Evolutionary conservation across 2,329 filamentous ascomycete genomes (phyloP), one percentile per base, ranked within the genome.

Genomic region (Bipolaris cookei): DNA sequence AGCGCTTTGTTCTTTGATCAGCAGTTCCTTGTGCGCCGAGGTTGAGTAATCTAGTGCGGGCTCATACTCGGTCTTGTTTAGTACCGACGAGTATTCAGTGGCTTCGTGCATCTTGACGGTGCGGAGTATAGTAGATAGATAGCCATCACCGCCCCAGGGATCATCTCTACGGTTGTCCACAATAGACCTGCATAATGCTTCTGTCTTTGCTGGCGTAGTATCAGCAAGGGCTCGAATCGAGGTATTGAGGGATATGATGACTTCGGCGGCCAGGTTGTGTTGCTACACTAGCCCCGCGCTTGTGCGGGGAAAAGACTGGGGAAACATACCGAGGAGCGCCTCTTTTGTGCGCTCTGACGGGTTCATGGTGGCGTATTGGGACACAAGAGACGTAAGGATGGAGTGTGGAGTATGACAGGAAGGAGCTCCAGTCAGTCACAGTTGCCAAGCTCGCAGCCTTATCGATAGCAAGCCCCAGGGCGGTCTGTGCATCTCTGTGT

Each of bases 1-100:
- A 10, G 83, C 81, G 3, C 83, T 85, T 66, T 87, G 84, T 6
- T 86, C 82, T 54, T 84, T 81, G 30, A 88, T 82, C 58, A 86
- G 81, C 57, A 85, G 83, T 16, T 84, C 81, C 60, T 83, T 82
- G 14, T 85, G 80, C 4, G 86, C 84, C 2, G 84, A 84, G 14
- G 80, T 79, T 20, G 82, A 82, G 58, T 84, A 79, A 64, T 84
- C 84, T 34, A 77, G 78, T 38, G 78, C 80, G 10, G 56, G 55
- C 42, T 54, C 51, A 20, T 61, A 45, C n/a, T 54, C 47, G 13
- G 59, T 51, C 6, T 53, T 50, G 1, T 48, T 58, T 11, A 54
- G 56, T 21, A 51, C 51, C 14, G 48, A 56, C 2, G 57, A 58
- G 39, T 66, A 54, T 32, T 60, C 61, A 34, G 56, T 66, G 11